Conservation (phyloP, 305 asterid genomes). For the Petunia hybrid region DNA sequence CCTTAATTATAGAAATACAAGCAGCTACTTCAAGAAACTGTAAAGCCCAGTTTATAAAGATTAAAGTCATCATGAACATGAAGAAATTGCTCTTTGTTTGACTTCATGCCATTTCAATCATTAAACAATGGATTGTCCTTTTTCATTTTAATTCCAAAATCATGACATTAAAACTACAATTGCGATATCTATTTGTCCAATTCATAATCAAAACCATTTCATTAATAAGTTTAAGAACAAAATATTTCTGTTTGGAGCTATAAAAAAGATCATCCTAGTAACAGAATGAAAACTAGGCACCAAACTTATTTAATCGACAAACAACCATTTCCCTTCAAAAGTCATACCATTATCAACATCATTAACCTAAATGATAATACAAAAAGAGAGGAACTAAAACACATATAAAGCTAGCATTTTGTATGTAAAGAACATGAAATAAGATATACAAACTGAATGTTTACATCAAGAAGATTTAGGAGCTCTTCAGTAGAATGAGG, state of each 20-base stretch:
- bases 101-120: not conserved
- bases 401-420: not conserved
- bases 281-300: not conserved
- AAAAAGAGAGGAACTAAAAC: not conserved
- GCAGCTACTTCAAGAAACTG: not conserved
- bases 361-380: not conserved
- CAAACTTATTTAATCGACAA: not conserved
- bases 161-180: not conserved
- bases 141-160: not conserved
- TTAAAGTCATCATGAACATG: not conserved
- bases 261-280: not conserved
- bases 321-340: not conserved
- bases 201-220: not conserved
- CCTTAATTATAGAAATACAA: not conserved
- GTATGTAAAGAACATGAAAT: constrained; percentile 22
- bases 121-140: not conserved
- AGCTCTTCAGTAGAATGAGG: constrained; percentile 38
- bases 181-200: not conserved
- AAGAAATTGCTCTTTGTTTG: not conserved
- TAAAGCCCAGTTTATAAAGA: not conserved
- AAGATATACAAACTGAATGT: not conserved
- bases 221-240: not conserved
- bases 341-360: not conserved
- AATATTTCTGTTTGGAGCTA: not conserved
- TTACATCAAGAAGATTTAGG: constrained; percentile 35